Base-by-base conservation (phyloP, 1,139 yeast species). In the Taphrina flavorubra region DNA sequence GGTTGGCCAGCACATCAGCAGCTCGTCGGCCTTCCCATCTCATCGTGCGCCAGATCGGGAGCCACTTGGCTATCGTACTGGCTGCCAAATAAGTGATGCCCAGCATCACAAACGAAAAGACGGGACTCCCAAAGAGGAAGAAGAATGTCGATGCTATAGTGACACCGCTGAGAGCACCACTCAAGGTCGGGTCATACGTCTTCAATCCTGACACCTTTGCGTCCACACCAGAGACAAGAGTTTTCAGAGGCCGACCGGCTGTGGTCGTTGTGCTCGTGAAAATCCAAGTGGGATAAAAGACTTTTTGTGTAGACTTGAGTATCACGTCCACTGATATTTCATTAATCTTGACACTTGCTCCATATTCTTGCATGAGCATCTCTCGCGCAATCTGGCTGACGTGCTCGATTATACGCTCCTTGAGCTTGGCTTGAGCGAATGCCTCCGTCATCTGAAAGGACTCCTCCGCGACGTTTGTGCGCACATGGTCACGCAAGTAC, bases 341-440 rank as follows among this genome's bases (percentile, higher is more conserved):
- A n/a, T 56, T 63, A 37, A 63, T 63, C 55, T 49, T 56, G 59
- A 63, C 67, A 18, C 44, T 56, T 16, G 67, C 67, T 14, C 67
- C 67, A 16, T 63, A 63, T 42, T 63, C 67, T 37, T 57, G 60
- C 51, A 53, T 63, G 39, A 63, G 56, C 67, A 63, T 53, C 37
- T 63, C 67, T 34, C 59, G 42, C 1, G 59, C 61, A 25, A 55
- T 53, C 36, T 63, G 59, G n/a, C 59, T 46, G 40, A 39, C 61
- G 47, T 63, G 55, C 51, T 34, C 51, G 4, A 49, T 39, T 16
- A 63, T n/a, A 6, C 59, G 39, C 20, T 47, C 56, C 20, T 63
- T 56, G 13, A 63, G 56, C 47, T 63, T 63, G 44, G 49, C 37
- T 37, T 63, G 61, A 6, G 67, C 67, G 37, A 39, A 55, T 1